These are phyloP conservation scores for Botrytis porri DNA, from an alignment of 2,329 filamentous ascomycete genomes.

Conservation along the genomic window DNA sequence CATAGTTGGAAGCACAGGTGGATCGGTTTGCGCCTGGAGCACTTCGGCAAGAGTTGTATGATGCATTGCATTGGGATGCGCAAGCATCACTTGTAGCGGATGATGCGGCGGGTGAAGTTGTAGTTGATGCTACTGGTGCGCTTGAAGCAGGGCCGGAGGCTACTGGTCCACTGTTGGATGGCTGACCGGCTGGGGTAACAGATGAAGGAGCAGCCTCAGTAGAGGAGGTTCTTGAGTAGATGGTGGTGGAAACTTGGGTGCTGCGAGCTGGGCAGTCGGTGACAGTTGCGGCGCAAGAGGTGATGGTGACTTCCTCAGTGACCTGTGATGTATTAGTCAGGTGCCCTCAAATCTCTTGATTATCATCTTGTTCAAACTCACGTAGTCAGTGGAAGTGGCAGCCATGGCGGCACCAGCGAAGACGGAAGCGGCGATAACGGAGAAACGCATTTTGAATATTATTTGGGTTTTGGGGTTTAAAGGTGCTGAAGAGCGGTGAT, in stretches of 20 bases:
- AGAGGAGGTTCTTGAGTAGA: conserved; percentile 5
- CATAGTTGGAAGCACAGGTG: neutral
- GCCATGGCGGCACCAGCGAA: conserved; percentile 23
- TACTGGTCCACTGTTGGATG: neutral
- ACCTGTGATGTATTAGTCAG: neutral
- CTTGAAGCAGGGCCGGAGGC: neutral
- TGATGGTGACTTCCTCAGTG: conserved; percentile 22
- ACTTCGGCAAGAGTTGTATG: neutral
- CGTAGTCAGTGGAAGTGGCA: conserved; percentile 18
- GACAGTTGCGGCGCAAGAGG: conserved; percentile 19
- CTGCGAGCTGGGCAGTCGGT: conserved; percentile 21
- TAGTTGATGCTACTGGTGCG: neutral
- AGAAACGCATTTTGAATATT: conserved; percentile 27
- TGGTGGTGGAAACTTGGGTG: conserved; percentile 15
- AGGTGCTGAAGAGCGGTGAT: conserved; percentile 29
- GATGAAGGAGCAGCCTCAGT: neutral
- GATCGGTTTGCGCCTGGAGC: neutral
- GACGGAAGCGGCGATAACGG: conserved; percentile 21
- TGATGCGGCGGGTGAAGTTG: neutral
- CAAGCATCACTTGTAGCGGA: neutral
- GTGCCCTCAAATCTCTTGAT: neutral
- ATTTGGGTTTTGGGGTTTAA: conserved; percentile 5
- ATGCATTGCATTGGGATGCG: neutral
- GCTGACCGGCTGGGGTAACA: conserved; percentile 1
- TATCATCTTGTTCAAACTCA: neutral